A percentile compares a stretch with the other conserved stretches of the same genome.
Evolutionary conservation across 768 basidiomycete species (phyloP).

Genomic region (Tricholoma matsutake): DNA sequence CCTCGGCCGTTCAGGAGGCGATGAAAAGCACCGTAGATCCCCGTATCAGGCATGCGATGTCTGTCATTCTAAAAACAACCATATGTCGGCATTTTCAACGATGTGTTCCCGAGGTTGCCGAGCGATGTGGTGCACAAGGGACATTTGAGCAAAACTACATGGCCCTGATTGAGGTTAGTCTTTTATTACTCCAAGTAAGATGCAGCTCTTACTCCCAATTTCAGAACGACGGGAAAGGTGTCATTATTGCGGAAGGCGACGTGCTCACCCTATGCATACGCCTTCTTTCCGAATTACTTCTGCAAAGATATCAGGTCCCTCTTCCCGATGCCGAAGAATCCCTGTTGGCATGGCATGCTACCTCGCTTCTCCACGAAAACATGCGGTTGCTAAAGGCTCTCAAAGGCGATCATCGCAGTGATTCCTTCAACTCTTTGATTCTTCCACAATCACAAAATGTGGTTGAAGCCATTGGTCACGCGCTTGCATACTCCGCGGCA

Average conservation of each 20-base stretch:
- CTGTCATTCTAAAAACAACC: constrained; percentile 54
- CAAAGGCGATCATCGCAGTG: constrained; percentile 45
- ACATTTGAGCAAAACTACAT: constrained; percentile 64
- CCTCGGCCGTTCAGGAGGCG: constrained; percentile 32
- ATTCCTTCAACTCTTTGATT: constrained; percentile 48
- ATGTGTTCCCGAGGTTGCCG: constrained; percentile 50
- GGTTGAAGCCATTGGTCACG: constrained; percentile 62
- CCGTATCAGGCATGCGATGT: constrained; percentile 52
- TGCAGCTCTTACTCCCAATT: constrained; percentile 14
- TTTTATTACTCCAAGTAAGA: constrained; percentile 1
- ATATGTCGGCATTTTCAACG: constrained; percentile 53
- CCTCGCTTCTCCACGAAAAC: constrained; percentile 46
- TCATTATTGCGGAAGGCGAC: constrained; percentile 57
- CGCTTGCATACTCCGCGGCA: constrained; percentile 57
- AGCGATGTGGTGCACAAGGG: constrained; percentile 66
- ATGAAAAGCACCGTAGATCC: constrained; percentile 38
- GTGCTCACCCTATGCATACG: constrained; percentile 52
- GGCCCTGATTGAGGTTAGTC: constrained; percentile 47
- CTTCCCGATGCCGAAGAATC: constrained; percentile 49
- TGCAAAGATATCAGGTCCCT: constrained; percentile 48
- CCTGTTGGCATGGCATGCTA: constrained; percentile 50
- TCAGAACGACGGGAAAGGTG: constrained; percentile 52
- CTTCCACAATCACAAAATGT: constrained; percentile 53
- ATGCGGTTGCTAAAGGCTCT: constrained; percentile 33
- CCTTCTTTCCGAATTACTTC: constrained; percentile 56